Percentiles rank a stretch among this genome's conserved stretches.
phyloP scores from a whole-genome alignment of 78 protist species.

The Planoprotostelium fungivorum region DNA sequence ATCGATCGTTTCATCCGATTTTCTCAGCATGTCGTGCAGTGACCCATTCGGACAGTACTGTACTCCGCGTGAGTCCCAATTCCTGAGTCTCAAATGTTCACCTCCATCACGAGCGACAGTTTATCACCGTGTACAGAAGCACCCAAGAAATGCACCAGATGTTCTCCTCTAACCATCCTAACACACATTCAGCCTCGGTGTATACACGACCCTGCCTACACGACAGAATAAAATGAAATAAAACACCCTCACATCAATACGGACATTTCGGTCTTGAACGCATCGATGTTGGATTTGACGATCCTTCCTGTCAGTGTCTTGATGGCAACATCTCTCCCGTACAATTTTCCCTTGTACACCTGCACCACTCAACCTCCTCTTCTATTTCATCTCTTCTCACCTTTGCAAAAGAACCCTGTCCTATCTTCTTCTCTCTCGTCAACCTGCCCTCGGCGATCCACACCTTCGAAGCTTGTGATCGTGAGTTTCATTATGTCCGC shows the following conservation, averaged over 20 bases:
- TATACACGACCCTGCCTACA: neutral
- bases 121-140: neutral
- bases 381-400: neutral
- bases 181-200: too few species aligned
- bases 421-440: neutral
- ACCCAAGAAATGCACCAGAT: neutral
- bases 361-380: neutral
- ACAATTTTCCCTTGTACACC: neutral
- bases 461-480: neutral
- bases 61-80: neutral
- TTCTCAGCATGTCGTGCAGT: neutral
- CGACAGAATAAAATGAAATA: too few species aligned
- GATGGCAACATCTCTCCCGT: neutral
- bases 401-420: neutral
- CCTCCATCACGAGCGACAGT: neutral
- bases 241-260: neutral
- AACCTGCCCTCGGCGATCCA: neutral
- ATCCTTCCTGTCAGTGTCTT: neutral
- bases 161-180: neutral
- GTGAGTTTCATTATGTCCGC: too few species aligned
- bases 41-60: neutral
- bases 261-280: neutral
- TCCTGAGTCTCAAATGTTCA: too few species aligned
- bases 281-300: neutral
- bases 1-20: neutral